Base-by-base conservation (phyloP, 1,139 yeast species). In the Pichia sp. region DNA sequence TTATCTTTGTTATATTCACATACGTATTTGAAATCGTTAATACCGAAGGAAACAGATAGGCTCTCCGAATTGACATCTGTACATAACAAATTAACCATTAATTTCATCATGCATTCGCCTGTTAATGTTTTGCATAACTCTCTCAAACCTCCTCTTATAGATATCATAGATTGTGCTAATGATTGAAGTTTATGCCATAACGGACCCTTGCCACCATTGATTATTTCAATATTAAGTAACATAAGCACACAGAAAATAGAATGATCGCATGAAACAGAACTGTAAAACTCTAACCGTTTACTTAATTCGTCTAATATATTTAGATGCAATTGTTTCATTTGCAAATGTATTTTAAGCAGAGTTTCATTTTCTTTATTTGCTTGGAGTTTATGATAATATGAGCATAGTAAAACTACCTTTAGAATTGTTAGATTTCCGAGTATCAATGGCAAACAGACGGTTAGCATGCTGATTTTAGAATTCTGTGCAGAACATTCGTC, bases 181-280 rank as follows among this genome's bases (percentile, higher is more conserved):
- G 33, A 51, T 37, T 50, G 31, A 17, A 54, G 22, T 28, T 42
- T 53, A 9, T 19, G 27, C 40, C 42, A 54, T n/a, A 55, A 11
- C 2, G 32, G 19, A 6, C 44, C 45, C 17, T 46, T 40, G 9
- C 39, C 38, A 7, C 57, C 56, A 10, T 46, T 49, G 15, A 50
- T 14, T 3, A 42, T 43, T 35, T 55, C 57, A 2, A 55, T 49
- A 1, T 38, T 37, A 18, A 55, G 41, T n/a, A 55, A 36, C 11
- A 54, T 31, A n/a, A 38, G 45, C 15, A 54, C 46, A 38, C 38
- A 37, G 8, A 43, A 21, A 18, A 43, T 12, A 18, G 46, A 37
- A 33, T 46, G 48, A 35, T 55, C 58, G 34, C 58, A 55, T n/a
- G 55, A 51, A n/a, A 53, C 53, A 6, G 58, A 55, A 5, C 51